These are phyloP conservation scores for Diaporthe eres DNA, from an alignment of 2,329 filamentous ascomycete species.

Conservation along the genomic window DNA sequence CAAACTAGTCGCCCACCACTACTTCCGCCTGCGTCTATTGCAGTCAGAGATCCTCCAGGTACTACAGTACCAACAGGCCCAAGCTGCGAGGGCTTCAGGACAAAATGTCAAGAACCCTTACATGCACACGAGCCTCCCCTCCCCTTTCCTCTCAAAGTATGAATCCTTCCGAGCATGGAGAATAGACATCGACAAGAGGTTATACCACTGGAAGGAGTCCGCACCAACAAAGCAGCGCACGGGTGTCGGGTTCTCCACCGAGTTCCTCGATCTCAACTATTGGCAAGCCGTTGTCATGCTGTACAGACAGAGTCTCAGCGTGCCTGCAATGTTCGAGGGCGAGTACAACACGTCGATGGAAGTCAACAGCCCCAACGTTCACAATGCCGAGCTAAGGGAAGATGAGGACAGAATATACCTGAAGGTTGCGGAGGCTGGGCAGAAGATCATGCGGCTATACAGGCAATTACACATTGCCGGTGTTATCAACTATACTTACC, in stretches of 20 bases:
- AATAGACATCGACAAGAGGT: slow-evolving; percentile 84
- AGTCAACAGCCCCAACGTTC: slow-evolving; percentile 73
- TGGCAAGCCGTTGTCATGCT: slow-evolving; percentile 98
- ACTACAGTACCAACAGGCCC: slow-evolving; percentile 90
- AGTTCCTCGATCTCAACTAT: slow-evolving; percentile 95
- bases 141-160: slow-evolving; percentile 87
- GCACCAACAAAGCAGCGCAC: slow-evolving; percentile 84
- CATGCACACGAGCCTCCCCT: slow-evolving; percentile 84
- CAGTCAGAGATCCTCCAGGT: slow-evolving; percentile 98
- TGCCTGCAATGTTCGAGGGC: slow-evolving; percentile 86
- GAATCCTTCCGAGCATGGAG: slow-evolving; percentile 91
- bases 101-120: slow-evolving; percentile 77
- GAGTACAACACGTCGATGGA: slow-evolving; percentile 79
- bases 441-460: slow-evolving; percentile 92
- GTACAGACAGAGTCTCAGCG: slow-evolving; percentile 90
- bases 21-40: slow-evolving; percentile 87
- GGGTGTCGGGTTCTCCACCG: slow-evolving; percentile 88
- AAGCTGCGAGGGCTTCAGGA: slow-evolving; percentile 77
- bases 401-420: slow-evolving; percentile 94
- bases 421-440: slow-evolving; percentile 94
- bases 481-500: slow-evolving; percentile 94
- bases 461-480: slow-evolving; percentile 88
- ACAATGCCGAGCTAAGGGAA: slow-evolving; percentile 76
- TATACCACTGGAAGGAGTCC: slow-evolving; percentile 88
- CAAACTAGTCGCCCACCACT: slow-evolving; percentile 92